Base-by-base conservation (phyloP, 2,329 filamentous ascomycete species). In the Monosporascus sp. region DNA sequence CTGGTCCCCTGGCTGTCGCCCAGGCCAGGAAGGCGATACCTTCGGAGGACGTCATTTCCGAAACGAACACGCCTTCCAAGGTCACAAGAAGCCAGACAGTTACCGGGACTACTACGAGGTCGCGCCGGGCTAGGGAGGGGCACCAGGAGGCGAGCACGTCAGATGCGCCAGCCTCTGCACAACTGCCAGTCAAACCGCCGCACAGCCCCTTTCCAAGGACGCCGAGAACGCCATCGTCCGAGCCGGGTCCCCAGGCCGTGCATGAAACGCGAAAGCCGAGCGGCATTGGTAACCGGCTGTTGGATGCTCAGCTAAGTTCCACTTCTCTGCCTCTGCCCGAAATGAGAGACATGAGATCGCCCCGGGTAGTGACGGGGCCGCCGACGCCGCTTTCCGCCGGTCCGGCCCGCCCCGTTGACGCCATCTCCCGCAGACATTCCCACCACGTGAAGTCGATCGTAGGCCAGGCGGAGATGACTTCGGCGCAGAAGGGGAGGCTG, bases 1-100 rank as follows among this genome's bases (percentile, higher is more conserved):
- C 87, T 35, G 89, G 89, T 1, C 89, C 89, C 17, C 76, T 94
- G 52, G 90, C 89, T 46, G 84, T 94, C 63, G 88, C 89, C 19
- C 89, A 94, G 72, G 88, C 89, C 46, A 80, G 89, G 56, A 90
- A 89, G 69, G 88, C 88, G 19, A 80, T 88, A 58, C 81, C 80
- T 5, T 72, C 79, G 8, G 78, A 81, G 58, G 80, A 86, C 62
- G 78, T 79, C 44, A 81, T 86, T 63, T 79, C 80, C 47, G 85
- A 89, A 61, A 72, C 79, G 37, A 77, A 63, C 55, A 65, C 72
- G 60, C 62, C 59, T 48, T 53, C 64, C 44, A 86, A 83, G 68
- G 75, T 87, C 43, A 72, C 76, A 26, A 79, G 88, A 60, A 88
- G 89, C 60, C 84, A 91, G 57, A 92, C 89, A 2, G 81, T 89